Conservation (phyloP, 2,329 filamentous ascomycete species). For the Conoideocrella luteorostrata region DNA sequence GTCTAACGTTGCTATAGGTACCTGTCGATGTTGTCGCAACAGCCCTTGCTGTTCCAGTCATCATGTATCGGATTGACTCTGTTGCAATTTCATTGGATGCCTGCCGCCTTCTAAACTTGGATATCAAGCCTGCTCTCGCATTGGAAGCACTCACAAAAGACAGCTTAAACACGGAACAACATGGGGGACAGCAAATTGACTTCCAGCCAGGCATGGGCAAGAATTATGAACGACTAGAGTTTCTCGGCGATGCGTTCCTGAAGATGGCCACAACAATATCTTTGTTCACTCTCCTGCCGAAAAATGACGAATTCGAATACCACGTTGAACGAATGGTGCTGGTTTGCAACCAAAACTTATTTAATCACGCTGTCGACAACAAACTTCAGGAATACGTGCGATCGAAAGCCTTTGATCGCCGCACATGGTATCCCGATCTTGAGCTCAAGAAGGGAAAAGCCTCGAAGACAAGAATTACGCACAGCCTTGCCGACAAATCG, state of each 20-base stretch:
- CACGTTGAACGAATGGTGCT: slow-evolving; percentile 88
- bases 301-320: slow-evolving; percentile 76
- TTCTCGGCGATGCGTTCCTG: slow-evolving; percentile 86
- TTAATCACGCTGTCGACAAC: slow-evolving; percentile 64
- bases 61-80: slow-evolving; percentile 77
- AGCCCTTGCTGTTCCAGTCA: slow-evolving; percentile 71
- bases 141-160: slow-evolving; percentile 92
- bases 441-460: slow-evolving; percentile 68
- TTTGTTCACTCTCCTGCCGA: slow-evolving; percentile 68
- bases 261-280: slow-evolving; percentile 95
- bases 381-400: slow-evolving; percentile 70
- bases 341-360: slow-evolving; percentile 86
- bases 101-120: slow-evolving; percentile 57
- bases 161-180: slow-evolving; percentile 74
- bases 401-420: slow-evolving; percentile 72
- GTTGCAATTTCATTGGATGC: slow-evolving; percentile 75
- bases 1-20: slow-evolving; percentile 40
- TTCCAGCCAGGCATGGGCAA: slow-evolving; percentile 81
- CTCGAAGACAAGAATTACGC: slow-evolving; percentile 38
- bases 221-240: slow-evolving; percentile 93
- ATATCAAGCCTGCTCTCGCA: slow-evolving; percentile 61
- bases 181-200: slow-evolving; percentile 60
- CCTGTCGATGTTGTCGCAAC: slow-evolving; percentile 64
- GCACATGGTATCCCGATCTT: slow-evolving; percentile 83
- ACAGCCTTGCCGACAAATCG: slow-evolving; percentile 77